Evolutionary conservation across 2,329 filamentous ascomycete species (phyloP).

Genomic region (Cladophialophora immunda): DNA sequence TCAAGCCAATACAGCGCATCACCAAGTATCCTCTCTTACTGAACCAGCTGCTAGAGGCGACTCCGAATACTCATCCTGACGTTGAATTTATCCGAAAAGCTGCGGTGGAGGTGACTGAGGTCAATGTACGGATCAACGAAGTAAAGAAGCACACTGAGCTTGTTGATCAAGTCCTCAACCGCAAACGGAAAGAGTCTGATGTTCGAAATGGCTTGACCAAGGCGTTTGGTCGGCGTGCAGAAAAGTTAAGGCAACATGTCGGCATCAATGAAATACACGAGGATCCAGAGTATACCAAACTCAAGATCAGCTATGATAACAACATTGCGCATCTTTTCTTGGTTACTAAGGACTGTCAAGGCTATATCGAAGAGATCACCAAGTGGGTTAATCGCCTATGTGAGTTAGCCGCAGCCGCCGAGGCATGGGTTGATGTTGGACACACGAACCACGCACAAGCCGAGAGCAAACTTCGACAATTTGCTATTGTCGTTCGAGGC

Average conservation of each 20-base stretch:
- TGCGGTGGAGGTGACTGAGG: conserved; percentile 71
- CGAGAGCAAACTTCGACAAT: conserved; percentile 93
- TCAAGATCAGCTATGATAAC: conserved; percentile 87
- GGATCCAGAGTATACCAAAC: conserved; percentile 80
- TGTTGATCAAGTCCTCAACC: conserved; percentile 83
- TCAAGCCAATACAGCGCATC: conserved; percentile 95
- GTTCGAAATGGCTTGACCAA: conserved; percentile 84
- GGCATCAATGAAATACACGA: conserved; percentile 73
- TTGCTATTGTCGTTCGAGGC: conserved; percentile 86
- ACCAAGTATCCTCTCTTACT: conserved; percentile 93
- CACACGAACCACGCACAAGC: conserved; percentile 81
- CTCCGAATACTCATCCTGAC: conserved; percentile 84
- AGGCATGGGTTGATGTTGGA: conserved; percentile 76
- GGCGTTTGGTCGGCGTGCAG: conserved; percentile 86
- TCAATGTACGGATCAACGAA: conserved; percentile 81
- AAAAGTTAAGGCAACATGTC: conserved; percentile 80
- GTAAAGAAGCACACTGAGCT: conserved; percentile 94
- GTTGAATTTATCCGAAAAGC: conserved; percentile 74
- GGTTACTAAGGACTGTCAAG: conserved; percentile 91
- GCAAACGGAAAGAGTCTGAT: conserved; percentile 88
- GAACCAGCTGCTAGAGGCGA: conserved; percentile 79
- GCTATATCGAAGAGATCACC: conserved; percentile 82
- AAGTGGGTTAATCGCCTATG: conserved; percentile 83
- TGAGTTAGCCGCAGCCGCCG: conserved; percentile 81
- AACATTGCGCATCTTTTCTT: conserved; percentile 93